Conservation (phyloP, 495 filamentous ascomycete species). For the Viridothelium virens region DNA sequence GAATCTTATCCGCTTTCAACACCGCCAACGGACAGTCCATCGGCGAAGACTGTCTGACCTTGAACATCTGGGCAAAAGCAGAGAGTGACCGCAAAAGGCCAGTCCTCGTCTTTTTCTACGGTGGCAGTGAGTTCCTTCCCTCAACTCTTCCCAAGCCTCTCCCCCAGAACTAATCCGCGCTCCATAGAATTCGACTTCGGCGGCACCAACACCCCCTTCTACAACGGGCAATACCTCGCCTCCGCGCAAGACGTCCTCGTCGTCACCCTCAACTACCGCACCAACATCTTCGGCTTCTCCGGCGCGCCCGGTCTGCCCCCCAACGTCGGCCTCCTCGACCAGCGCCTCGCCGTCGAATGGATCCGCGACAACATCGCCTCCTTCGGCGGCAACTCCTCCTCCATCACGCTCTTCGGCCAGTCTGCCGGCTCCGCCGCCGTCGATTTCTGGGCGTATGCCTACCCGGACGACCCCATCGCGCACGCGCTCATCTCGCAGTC, state of each 20-base stretch:
- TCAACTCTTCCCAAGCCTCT: not conserved
- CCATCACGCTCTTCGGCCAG: constrained; percentile 23
- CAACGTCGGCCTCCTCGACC: constrained; percentile 16
- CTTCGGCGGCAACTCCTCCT: constrained; percentile 40
- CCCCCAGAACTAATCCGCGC: not conserved
- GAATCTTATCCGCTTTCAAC: constrained; percentile 31
- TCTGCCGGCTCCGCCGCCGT: constrained; percentile 13
- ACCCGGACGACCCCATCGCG: constrained; percentile 14
- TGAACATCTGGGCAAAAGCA: constrained; percentile 42
- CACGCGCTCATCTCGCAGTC: constrained; percentile 15
- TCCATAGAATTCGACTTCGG: constrained; percentile 22
- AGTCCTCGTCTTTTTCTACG: constrained; percentile 36
- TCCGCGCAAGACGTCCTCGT: constrained; percentile 38
- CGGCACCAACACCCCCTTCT: constrained; percentile 36
- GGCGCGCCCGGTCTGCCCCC: constrained; percentile 10
- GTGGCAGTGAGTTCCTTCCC: constrained; percentile 31
- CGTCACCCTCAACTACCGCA: constrained; percentile 44
- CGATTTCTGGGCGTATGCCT: constrained; percentile 17
- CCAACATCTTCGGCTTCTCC: constrained; percentile 45
- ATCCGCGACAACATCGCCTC: constrained; percentile 13
- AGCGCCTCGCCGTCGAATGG: constrained; percentile 17
- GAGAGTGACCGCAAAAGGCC: constrained; percentile 24
- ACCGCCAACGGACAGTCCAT: constrained; percentile 23
- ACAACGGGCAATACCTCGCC: constrained; percentile 37
- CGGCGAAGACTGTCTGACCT: constrained; percentile 42